Evolutionary conservation across 305 asterid species (phyloP).

Genomic region (Plantago coronopus): DNA sequence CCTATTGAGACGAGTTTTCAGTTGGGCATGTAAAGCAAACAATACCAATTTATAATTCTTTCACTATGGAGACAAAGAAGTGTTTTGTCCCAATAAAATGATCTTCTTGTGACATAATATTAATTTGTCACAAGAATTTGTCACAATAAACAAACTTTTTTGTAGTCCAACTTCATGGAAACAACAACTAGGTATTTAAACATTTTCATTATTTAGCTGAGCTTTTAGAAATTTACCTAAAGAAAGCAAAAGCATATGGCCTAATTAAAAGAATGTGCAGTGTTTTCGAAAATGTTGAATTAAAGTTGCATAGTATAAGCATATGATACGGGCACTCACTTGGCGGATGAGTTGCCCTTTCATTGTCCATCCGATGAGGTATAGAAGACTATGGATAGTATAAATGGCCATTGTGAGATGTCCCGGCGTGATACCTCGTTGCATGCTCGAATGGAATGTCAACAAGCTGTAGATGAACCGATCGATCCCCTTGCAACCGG

Average conservation of each 20-base stretch:
- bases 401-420: slow-evolving; percentile 75
- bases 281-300: background rate
- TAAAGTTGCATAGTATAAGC: background rate
- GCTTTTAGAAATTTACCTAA: too few relatives aligned
- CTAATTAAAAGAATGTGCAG: background rate
- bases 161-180: slow-evolving; percentile 53
- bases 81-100: too few relatives aligned
- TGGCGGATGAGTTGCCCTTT: slow-evolving; percentile 40
- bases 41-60: too few relatives aligned
- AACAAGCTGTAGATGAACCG: slow-evolving; percentile 63
- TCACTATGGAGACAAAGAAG: too few relatives aligned
- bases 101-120: too few relatives aligned
- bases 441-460: slow-evolving; percentile 91
- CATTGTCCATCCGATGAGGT: slow-evolving; percentile 51
- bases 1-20: too few relatives aligned
- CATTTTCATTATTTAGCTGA: slow-evolving; percentile 1
- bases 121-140: too few relatives aligned
- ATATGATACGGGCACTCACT: slow-evolving; percentile 33
- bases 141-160: too few relatives aligned
- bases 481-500: slow-evolving; percentile 74
- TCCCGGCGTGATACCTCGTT: slow-evolving; percentile 76
- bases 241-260: background rate
- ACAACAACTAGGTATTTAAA: slow-evolving; percentile 2
- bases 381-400: slow-evolving; percentile 70
- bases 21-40: too few relatives aligned